phyloP scores from a whole-genome alignment of 1,139 yeast species.

The Kodamaea alishanica region DNA sequence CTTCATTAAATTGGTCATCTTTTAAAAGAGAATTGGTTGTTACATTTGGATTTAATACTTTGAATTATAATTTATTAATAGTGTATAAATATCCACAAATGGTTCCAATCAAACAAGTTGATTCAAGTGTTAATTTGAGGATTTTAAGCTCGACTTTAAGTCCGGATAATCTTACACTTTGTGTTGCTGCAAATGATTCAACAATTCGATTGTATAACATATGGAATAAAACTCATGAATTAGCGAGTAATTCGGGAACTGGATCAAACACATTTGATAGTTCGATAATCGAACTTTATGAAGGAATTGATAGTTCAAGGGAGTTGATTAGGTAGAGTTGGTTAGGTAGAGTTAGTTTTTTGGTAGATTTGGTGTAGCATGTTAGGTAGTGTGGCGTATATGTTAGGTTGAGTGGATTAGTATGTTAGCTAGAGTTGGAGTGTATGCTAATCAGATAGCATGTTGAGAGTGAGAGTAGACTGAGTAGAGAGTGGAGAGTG shows the following conservation, averaged over 20 bases:
- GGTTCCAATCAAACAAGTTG: conserved; percentile 47
- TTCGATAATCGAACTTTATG: conserved; percentile 53
- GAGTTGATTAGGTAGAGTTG: conserved; percentile 1
- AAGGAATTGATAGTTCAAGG: conserved; percentile 38
- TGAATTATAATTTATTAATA: conserved; percentile 43
- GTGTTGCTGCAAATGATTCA: conserved; percentile 75
- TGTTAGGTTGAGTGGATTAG: too few species aligned
- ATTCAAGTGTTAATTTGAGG: conserved; percentile 51
- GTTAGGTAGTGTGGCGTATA: too few species aligned
- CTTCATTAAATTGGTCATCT: conserved; percentile 74
- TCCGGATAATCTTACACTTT: conserved; percentile 57
- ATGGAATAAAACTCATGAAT: conserved; percentile 43
- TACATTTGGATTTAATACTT: conserved; percentile 71
- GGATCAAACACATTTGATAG: conserved; percentile 47
- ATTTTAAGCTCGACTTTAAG: conserved; percentile 64
- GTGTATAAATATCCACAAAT: conserved; percentile 67
- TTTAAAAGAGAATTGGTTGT: conserved; percentile 62
- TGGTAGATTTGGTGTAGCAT: too few species aligned
- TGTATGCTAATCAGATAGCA: too few species aligned
- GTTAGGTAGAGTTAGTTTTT: too few species aligned
- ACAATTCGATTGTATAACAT: conserved; percentile 69
- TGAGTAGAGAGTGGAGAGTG: too few species aligned
- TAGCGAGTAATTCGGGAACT: conserved; percentile 8
- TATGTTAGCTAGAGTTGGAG: too few species aligned
- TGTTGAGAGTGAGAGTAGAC: too few species aligned